Evolutionary conservation across 23 red algal genomes (phyloP).

Genomic region (Gracilaria vermiculophylla): DNA sequence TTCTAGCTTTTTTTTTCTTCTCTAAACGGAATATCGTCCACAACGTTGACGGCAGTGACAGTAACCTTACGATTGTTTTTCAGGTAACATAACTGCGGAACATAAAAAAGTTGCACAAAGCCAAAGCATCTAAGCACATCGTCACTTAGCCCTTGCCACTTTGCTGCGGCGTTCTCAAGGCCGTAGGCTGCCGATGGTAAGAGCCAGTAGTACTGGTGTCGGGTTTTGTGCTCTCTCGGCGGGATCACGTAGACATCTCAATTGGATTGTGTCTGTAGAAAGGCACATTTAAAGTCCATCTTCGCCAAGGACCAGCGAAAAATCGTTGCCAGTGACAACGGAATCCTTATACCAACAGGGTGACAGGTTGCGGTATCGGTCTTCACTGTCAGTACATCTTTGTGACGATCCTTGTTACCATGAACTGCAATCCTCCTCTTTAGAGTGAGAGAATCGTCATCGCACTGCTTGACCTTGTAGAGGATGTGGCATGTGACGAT

Average conservation of each 20-base stretch:
- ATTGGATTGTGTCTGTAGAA: constrained; percentile 15
- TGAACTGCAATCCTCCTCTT: constrained; percentile 24
- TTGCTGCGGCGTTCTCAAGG: constrained; percentile 24
- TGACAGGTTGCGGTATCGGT: constrained; percentile 32
- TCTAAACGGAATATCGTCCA: constrained; percentile 33
- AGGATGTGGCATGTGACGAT: constrained; percentile 45
- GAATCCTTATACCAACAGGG: constrained; percentile 2
- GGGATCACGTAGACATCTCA: constrained; percentile 45
- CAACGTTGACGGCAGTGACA: constrained; percentile 31
- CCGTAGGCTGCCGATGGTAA: constrained; percentile 18
- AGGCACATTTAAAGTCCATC: constrained; percentile 31
- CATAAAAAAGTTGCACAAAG: not conserved
- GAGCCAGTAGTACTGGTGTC: constrained; percentile 15
- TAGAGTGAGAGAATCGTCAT: constrained; percentile 21
- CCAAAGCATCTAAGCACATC: not conserved
- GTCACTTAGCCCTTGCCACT: constrained; percentile 39
- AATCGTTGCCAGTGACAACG: not conserved
- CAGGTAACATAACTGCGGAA: constrained; percentile 28
- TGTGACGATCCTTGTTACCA: constrained; percentile 38
- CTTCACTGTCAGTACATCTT: constrained; percentile 2
- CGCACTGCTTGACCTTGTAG: constrained; percentile 41
- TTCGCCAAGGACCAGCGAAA: constrained; percentile 10
- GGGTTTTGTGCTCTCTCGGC: not conserved
- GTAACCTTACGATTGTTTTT: not conserved
- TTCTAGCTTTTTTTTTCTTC: not conserved